Base-by-base conservation (phyloP, 163 green algal genomes). In the Chlorella variabilis region DNA sequence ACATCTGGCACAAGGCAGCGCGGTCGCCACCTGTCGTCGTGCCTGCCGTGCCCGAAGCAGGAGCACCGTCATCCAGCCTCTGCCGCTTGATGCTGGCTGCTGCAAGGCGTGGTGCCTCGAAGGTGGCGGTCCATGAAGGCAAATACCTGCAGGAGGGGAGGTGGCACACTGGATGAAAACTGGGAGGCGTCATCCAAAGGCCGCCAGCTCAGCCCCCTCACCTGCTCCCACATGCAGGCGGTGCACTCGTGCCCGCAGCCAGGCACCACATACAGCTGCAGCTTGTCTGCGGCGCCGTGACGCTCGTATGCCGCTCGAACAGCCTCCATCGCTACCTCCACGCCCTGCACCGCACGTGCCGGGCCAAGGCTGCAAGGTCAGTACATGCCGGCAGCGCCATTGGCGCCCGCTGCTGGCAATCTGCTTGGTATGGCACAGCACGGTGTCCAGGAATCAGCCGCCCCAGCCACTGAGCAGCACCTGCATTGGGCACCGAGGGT, bases 401-500 rank as follows among this genome's bases (percentile, higher is more conserved):
- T 11, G 45, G 45, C 45, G 45, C 11, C 45, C 51, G 51, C 9
- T 62, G 51, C 51, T n/a, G n/a, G n/a, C n/a, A n/a, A n/a, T n/a
- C n/a, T n/a, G n/a, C n/a, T n/a, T n/a, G n/a, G n/a, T n/a, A n/a
- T n/a, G n/a, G n/a, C n/a, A n/a, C n/a, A n/a, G n/a, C n/a, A n/a
- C n/a, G 51, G 20, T 15, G 7, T 25, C 20, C 11, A 21, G 23
- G 17, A 71, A 29, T 71, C 31, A 49, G 33, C n/a, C n/a, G n/a
- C n/a, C n/a, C n/a, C n/a, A n/a, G n/a, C n/a, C n/a, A n/a, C n/a
- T n/a, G n/a, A n/a, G n/a, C n/a, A n/a, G 11, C 45, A 54, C 80
- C 71, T 85, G 7, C 21, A 93, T 66, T 0, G 90, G 90, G 83
- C 87, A 92, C 36, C 83, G 83, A 1, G 59, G 73, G 78, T 95